Evolutionary conservation across 1,284 basidiomycete genomes (phyloP).

Genomic region (Sporisorium reilianum): DNA sequence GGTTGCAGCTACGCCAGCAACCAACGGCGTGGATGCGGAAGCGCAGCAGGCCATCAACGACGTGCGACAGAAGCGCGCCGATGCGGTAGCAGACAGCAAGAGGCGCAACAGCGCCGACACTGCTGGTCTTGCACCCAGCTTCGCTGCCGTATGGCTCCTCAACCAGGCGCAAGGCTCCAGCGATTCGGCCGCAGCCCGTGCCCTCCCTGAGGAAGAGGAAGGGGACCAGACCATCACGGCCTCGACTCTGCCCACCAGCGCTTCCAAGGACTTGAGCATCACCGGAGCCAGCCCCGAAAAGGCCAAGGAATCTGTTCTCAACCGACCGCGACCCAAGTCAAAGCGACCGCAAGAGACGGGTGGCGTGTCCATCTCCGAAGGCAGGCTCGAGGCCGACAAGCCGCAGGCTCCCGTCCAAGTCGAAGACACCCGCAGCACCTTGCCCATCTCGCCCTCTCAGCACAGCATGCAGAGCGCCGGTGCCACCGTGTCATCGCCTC

Average conservation of each 20-base stretch:
- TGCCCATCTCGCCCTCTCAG: conserved; percentile 37
- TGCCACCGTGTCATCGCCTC: not conserved
- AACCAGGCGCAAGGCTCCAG: conserved; percentile 31
- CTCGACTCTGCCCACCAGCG: not conserved
- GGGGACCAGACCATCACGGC: conserved; percentile 21
- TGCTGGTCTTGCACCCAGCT: conserved; percentile 54
- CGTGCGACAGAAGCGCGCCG: conserved; percentile 52
- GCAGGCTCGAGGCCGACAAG: conserved; percentile 37
- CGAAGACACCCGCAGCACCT: conserved; percentile 51
- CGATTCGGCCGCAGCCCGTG: conserved; percentile 7
- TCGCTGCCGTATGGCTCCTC: conserved; percentile 62
- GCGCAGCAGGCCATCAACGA: conserved; percentile 54
- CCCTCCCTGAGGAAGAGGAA: conserved; percentile 13
- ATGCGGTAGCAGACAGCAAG: conserved; percentile 25
- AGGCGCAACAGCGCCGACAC: conserved; percentile 47
- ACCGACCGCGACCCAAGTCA: conserved; percentile 49
- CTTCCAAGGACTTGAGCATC: not conserved
- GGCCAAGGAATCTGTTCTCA: conserved; percentile 41
- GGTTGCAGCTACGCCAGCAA: not conserved
- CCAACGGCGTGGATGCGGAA: conserved; percentile 10
- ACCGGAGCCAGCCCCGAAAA: conserved; percentile 6
- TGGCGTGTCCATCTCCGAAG: conserved; percentile 49
- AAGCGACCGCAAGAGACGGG: conserved; percentile 48
- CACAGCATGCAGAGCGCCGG: conserved; percentile 13
- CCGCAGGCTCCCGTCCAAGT: conserved; percentile 16